Base-by-base conservation (phyloP, 805 yeast genomes). In the Pichia scutulata region DNA sequence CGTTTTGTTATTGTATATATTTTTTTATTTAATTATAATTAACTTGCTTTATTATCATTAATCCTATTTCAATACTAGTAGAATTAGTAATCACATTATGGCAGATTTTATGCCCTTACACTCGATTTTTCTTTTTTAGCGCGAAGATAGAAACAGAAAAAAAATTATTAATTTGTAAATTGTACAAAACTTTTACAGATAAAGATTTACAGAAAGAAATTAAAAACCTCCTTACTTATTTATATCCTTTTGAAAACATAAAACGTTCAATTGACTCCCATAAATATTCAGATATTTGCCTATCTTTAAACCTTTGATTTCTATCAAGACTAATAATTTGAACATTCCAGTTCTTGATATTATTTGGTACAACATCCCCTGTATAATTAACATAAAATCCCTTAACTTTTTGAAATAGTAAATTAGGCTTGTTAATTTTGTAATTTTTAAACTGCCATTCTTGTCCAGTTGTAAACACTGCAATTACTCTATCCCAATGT, bases 401-500 rank as follows among this genome's bases (percentile, higher is more conserved):
- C 52, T 84, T 81, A 56, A 86, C 86, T 57, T 80, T 82, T 61
- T 85, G 93, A 67, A 93, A 93, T 55, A 93, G 73, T 42, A 73
- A 73, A 52, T 84, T 81, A 2, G 99, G 97, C 49, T 83, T 80
- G 39, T 81, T 75, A 81, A 89, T 85, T 63, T 84, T 86, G 68
- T 92, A 93, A 60, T 82, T 80, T 62, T 86, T 80, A 70, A 93
- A 88, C 70, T 93, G 99, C 99, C 99, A 93, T 49, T 83, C 75
- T 70, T 93, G 99, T 13, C 99, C 99, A 12, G 97, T 92, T 18
- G 97, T 92, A 70, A 93, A 84, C 39, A 93, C 86, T 0, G 96
- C 97, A 45, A 92, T 87, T 1, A 93, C 97, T 52, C 99, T 78
- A 62, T 89, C 95, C 99, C 99, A 93, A 69, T 93, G 89, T 65